Base-by-base conservation (phyloP, 2,329 filamentous ascomycete species). In the Cryphonectria parasitica region DNA sequence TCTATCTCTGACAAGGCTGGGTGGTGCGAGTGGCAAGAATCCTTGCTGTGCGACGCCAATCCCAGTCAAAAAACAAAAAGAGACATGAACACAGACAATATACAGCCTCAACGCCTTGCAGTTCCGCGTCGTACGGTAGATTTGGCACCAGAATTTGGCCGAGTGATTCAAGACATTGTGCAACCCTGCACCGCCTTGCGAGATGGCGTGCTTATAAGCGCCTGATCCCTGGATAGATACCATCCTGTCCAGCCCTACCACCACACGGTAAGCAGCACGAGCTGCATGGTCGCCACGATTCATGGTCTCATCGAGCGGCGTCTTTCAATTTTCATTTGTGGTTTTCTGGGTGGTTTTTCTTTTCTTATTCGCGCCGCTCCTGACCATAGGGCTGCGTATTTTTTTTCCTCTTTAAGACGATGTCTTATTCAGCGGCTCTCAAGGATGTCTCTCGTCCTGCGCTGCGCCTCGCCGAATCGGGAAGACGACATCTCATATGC, bases 161-260 rank as follows among this genome's bases (percentile, higher is more conserved):
- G 69, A 61, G 62, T 22, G 45, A 60, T 64, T 36, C 25, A 54
- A 66, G 43, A 69, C 63, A 64, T 43, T 39, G 70, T 69, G 60
- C 67, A 49, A 64, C 70, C 52, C 60, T 62, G 54, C 70, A 66
- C 56, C 61, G 70, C 67, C 67, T 66, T 25, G 65, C 58, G 28
- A 54, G 67, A 45, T 64, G 56, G 31, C 34, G 58, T 36, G 34
- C 58, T n/a, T 39, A 43, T 39, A 43, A 64, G 49, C 49, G 67
- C 64, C 58, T 66, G 67, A 63, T 62, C 64, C 63, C 54, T 41
- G 67, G 43, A 41, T 66, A 45, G 52, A 25, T 66, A 45, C 65
- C 64, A 69, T 66, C 64, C 66, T 36, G 34, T 63, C 63, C 70
- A 69, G 67, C 67, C 67, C 56, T 71, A 60, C n/a, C 54, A 58